These are phyloP conservation scores for Kluyveromyces nonfermentans DNA, from an alignment of 805 yeast genomes.

Conservation along the genomic window DNA sequence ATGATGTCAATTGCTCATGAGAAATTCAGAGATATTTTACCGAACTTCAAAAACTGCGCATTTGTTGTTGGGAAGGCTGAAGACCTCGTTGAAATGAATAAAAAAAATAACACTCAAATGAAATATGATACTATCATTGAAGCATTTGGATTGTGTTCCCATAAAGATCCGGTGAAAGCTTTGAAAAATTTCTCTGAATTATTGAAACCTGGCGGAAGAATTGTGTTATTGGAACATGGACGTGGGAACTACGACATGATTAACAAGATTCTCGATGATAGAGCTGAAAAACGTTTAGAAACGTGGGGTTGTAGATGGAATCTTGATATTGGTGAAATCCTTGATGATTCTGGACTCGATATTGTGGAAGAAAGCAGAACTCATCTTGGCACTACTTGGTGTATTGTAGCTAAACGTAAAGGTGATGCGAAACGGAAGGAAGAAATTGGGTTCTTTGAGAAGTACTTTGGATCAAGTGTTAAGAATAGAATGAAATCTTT, in stretches of 20 bases:
- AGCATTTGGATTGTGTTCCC: constrained; percentile 93
- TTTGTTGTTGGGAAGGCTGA: constrained; percentile 90
- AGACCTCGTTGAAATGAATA: constrained; percentile 53
- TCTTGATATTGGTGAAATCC: constrained; percentile 79
- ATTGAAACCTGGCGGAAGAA: constrained; percentile 83
- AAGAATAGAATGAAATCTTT: constrained; percentile 18
- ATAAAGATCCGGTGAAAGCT: constrained; percentile 82
- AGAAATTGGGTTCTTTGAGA: constrained; percentile 42
- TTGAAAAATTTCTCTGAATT: constrained; percentile 61
- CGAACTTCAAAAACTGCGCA: constrained; percentile 62
- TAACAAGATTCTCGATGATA: constrained; percentile 69
- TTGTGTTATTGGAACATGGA: constrained; percentile 87
- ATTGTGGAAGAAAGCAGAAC: constrained; percentile 70
- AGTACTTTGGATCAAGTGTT: constrained; percentile 35
- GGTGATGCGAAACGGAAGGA: constrained; percentile 44
- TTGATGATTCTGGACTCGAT: constrained; percentile 76
- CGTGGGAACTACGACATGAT: constrained; percentile 71
- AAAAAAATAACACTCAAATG: constrained; percentile 28
- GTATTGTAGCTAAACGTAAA: constrained; percentile 65
- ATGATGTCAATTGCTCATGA: constrained; percentile 78
- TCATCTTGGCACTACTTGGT: constrained; percentile 92
- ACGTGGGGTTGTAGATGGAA: constrained; percentile 99
- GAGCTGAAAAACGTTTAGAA: constrained; percentile 74
- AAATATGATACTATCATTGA: constrained; percentile 88
- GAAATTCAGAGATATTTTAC: constrained; percentile 61